Base-by-base conservation (phyloP, 192 early-diverging fungal species). In the Podochytrium sp. region DNA sequence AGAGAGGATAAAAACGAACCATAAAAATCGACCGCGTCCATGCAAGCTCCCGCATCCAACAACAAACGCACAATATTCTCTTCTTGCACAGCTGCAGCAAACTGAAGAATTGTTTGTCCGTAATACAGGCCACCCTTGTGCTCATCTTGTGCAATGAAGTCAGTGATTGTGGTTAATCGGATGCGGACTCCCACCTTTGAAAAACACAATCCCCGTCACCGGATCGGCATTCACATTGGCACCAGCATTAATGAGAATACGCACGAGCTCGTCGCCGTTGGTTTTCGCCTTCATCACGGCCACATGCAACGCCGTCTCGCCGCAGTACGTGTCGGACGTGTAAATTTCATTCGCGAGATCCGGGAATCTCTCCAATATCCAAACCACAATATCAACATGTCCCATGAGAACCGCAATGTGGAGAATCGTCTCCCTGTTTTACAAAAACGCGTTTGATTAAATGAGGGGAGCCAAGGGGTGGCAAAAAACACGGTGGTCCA, bases 61-160 rank as follows among this genome's bases (percentile, higher is more conserved):
- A 71, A 37, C 7, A 23, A 71, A 5, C 59, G 5, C 20, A 58
- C 39, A 27, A 71, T 71, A 5, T 35, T 52, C 25, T 57, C 55
- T 29, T 35, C 20, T 58, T 25, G 51, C 14, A 62, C 18, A 29
- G 50, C 50, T 29, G 38, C 32, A 71, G 50, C 29, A 62, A 62
- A 62, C 35, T 62, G 60, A 5, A 62, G 60, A 29, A 62, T 38
- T n/a, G 60, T 62, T 62, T 62, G 60, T 34, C 60, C 60, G 35
- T 38, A 62, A 34, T 62, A 62, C 10, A 62, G 38, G 5, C 4
- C 4, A 7, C 25, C 30, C 32, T 40, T 62, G 38, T 38, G 29
- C 4, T 40, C 10, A 4, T 62, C 53, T 12, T 6, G 27, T 56
- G 5, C 5, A 29, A 56, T 23, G 6, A 6, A 12, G 43, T 12